Evolutionary conservation across 495 filamentous ascomycete genomes (phyloP).

Genomic region (Penicillium cosmopolitanum): DNA sequence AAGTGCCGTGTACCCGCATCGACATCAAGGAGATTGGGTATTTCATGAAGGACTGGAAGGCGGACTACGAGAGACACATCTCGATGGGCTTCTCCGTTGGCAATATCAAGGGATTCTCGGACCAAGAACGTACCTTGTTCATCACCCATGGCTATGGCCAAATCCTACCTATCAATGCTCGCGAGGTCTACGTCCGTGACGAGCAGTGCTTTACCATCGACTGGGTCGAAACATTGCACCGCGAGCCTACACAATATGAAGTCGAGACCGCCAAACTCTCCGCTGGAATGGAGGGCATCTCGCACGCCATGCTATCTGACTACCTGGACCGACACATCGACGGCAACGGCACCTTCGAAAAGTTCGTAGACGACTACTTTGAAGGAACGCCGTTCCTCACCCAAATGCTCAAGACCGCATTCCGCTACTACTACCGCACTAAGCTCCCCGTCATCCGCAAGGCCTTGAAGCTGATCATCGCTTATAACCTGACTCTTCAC

Average conservation of each 20-base stretch:
- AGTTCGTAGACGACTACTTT: conserved; percentile 92
- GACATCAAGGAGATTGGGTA: conserved; percentile 96
- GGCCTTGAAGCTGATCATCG: conserved; percentile 86
- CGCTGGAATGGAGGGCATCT: conserved; percentile 82
- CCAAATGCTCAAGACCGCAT: conserved; percentile 90
- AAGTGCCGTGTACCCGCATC: conserved; percentile 92
- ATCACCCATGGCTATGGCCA: conserved; percentile 91
- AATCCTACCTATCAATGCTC: conserved; percentile 82
- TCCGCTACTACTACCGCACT: conserved; percentile 84
- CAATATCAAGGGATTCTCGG: conserved; percentile 91
- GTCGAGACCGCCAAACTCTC: conserved; percentile 83
- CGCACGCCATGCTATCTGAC: conserved; percentile 73
- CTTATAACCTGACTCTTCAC: conserved; percentile 90
- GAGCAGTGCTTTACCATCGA: conserved; percentile 90
- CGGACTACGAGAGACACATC: conserved; percentile 88
- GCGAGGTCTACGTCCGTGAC: conserved; percentile 87
- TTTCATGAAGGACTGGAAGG: conserved; percentile 98
- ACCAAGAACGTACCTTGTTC: conserved; percentile 75
- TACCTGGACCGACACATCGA: conserved; percentile 94
- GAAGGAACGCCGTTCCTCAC: conserved; percentile 91
- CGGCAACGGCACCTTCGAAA: conserved; percentile 73
- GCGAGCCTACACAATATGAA: conserved; percentile 75
- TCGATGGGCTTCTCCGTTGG: conserved; percentile 83
- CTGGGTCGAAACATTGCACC: conserved; percentile 80
- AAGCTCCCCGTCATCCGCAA: conserved; percentile 85